Conservation (phyloP, 129 eudicot genomes). For the Helichrysum umbraculigerum region DNA sequence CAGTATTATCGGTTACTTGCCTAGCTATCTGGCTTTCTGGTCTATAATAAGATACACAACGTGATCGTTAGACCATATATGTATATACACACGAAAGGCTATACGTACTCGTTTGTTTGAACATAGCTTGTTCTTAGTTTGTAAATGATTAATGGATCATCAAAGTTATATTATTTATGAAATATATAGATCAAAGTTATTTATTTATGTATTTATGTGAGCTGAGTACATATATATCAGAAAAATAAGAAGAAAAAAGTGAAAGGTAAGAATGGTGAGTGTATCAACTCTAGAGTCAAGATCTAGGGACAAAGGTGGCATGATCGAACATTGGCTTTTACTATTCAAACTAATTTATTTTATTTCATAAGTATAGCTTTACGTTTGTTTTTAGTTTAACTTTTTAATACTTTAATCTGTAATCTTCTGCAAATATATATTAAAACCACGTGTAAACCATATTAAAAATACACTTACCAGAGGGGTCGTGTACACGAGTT, state of each 20-base stretch:
- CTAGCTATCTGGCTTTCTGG: too few relatives aligned
- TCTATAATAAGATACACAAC: too few relatives aligned
- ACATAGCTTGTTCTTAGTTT: too few relatives aligned
- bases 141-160: too few relatives aligned
- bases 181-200: too few relatives aligned
- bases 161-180: too few relatives aligned
- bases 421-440: background rate
- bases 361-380: constrained; percentile 21
- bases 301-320: constrained; percentile 42
- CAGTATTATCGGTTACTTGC: too few relatives aligned
- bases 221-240: too few relatives aligned
- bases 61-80: too few relatives aligned
- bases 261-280: constrained; percentile 15
- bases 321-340: constrained; percentile 38
- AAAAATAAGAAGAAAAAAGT: background rate
- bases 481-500: constrained; percentile 43
- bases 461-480: constrained; percentile 13
- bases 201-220: too few relatives aligned
- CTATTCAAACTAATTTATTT: constrained; percentile 30
- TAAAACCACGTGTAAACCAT: constrained; percentile 27
- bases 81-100: too few relatives aligned
- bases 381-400: constrained; percentile 2
- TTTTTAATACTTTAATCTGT: constrained; percentile 15
- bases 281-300: constrained; percentile 28
- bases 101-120: too few relatives aligned